phyloP scores from a whole-genome alignment of 441 rosid genomes.

The Gossypium lobatum region DNA sequence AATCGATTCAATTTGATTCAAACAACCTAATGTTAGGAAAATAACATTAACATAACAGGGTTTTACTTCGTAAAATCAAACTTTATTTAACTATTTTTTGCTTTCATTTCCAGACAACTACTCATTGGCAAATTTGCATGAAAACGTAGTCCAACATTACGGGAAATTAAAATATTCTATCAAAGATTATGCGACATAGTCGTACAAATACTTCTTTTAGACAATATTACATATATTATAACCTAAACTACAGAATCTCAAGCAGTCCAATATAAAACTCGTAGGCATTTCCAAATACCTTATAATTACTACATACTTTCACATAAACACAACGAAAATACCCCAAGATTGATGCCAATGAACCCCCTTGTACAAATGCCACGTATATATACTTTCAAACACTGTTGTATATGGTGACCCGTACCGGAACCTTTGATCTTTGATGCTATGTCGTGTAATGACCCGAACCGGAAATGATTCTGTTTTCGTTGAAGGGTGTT shows the following conservation, averaged over 20 bases:
- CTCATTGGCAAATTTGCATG: not conserved
- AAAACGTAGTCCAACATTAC: not conserved
- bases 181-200: conserved; percentile 12
- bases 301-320: conserved; percentile 16
- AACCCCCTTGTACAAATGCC: conserved; percentile 10
- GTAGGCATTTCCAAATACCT: conserved; percentile 9
- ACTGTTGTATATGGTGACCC: not conserved
- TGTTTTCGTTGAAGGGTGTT: conserved; percentile 1
- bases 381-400: not conserved
- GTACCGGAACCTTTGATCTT: conserved; percentile 5
- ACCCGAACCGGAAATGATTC: not conserved
- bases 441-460: not conserved
- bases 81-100: too few species aligned
- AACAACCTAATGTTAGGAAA: too few species aligned
- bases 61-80: too few species aligned
- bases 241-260: conserved; percentile 8
- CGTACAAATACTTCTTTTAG: conserved; percentile 19
- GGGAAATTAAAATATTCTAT: not conserved
- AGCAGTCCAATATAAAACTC: not conserved
- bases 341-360: conserved; percentile 12
- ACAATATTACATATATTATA: not conserved
- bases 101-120: too few species aligned
- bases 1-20: too few species aligned
- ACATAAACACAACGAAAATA: conserved; percentile 3
- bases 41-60: too few species aligned